Evolutionary conservation across 805 yeast species (phyloP).

Genomic region (Komagataella mondaviorum): DNA sequence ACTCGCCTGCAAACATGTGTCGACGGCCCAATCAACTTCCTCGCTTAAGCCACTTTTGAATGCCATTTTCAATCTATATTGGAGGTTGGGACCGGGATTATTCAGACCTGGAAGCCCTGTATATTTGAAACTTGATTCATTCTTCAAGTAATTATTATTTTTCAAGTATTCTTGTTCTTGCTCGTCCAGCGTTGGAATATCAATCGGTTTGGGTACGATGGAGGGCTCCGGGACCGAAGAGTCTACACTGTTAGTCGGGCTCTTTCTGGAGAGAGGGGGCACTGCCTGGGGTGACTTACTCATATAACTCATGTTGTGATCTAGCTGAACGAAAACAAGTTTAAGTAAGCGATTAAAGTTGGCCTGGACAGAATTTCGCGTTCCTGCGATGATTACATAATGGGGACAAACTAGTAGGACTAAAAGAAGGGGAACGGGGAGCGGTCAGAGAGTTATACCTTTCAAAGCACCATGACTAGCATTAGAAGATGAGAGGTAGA

Average conservation of each 20-base stretch:
- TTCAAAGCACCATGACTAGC: too few relatives aligned
- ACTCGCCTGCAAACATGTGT: conserved; percentile 34
- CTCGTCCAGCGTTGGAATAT: conserved; percentile 16
- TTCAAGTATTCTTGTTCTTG: conserved; percentile 19
- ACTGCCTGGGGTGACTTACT: neutral
- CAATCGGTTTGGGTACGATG: conserved; percentile 12
- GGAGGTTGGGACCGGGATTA: conserved; percentile 44
- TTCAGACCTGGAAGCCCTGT: conserved; percentile 19
- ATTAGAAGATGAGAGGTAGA: too few relatives aligned
- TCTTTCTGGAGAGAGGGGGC: neutral
- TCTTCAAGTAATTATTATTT: conserved; percentile 14
- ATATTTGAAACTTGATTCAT: conserved; percentile 16
- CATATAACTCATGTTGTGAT: neutral
- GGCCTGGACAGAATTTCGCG: neutral
- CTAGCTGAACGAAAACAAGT: neutral
- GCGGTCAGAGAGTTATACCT: too few relatives aligned
- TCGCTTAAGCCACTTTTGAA: conserved; percentile 47
- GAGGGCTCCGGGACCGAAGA: neutral
- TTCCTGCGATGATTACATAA: neutral
- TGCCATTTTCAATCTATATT: conserved; percentile 59
- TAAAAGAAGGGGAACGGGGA: neutral
- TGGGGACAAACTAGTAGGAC: neutral
- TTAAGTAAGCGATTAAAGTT: neutral
- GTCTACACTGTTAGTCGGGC: neutral
- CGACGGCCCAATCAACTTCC: conserved; percentile 64